Evolutionary conservation across 2,329 filamentous ascomycete species (phyloP), one percentile per base, ranked within the genome.

Genomic region (Aspergillus nomiae): DNA sequence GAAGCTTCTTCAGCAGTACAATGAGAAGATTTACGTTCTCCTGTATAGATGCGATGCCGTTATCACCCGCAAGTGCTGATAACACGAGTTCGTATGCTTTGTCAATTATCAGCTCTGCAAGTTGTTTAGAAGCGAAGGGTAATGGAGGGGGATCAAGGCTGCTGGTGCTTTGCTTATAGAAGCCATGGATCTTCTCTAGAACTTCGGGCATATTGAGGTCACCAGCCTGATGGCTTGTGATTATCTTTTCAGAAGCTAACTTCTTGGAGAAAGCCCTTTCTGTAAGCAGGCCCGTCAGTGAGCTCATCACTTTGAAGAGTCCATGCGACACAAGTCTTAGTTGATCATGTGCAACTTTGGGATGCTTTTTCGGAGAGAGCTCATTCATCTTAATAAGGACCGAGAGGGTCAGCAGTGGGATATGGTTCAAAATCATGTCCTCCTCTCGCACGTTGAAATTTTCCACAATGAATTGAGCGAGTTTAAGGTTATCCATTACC

Each of bases 391-490:
- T 81, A 12, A 80, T 73, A 9, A 88, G 78, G 30, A 90, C 81
- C 4, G 89, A 87, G n/a, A 96, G 77, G 2, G 88, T 85, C 59
- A 90, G 85, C 32, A 96, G 78, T 38, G 94, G 94, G 34, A 94
- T 90, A 78, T 98, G 94, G 26, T 92, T 81, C 2, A 91, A 87
- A 19, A 96, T 78, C 94, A 99, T 98, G 73, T 99, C 96, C 76
- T 98, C 95, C 78, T 99, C 95, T 59, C 90, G 88, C 56, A 98
- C 86, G 76, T 97, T 98, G 83, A 99, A 99, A 69, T 94, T 90
- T 6, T 86, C 80, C 66, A 97, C 80, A 60, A 97, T 89, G 76
- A 98, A 99, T 65, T 86, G 87, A 59, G 94, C 88, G 48, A 97
- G 83, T 24, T 87, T 85, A 59, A 97, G 81, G 65, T 90, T 89